Evolutionary conservation across 148 eudicot genomes (phyloP), one percentile per base, ranked within the genome.

Genomic region (Selenicereus undatus): DNA sequence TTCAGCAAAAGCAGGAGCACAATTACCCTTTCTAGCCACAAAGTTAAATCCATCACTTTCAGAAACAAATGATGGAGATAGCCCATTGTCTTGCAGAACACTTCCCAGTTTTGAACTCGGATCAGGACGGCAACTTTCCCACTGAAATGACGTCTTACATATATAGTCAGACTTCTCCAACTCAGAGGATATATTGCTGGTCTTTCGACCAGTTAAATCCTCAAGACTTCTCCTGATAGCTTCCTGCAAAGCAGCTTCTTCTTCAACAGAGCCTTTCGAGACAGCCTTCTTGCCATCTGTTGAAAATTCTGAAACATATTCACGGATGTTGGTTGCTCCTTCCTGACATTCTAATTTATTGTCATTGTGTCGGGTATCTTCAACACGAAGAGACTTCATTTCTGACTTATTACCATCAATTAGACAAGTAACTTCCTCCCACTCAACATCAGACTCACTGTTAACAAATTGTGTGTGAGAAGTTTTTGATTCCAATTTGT

Each of bases 161-260:
- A 42, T 75, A 64, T 60, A 73, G 16, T 73, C 77, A 50, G 72
- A 75, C 39, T 79, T 82, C 71, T 73, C 79, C 74, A 77, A 76
- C 78, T 84, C 84, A 79, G 29, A 42, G 54, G 85, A 86, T 51
- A 60, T 83, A 82, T 62, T 82, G 75, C 45, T 79, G 30, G 74
- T 76, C 36, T 75, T 80, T 45, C 76, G 76, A 77, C 64, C 87
- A 71, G 72, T 76, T 75, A 70, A 30, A 87, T 92, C 97, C 81
- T 79, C 86, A 51, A 93, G 90, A 88, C 98, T 96, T 85, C 90
- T 90, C 85, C 85, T 88, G 64, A 93, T 84, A 56, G 99, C 99
- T 85, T 96, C 98, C 83, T 89, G 94, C 43, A 91, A 84, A 81
- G 92, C 91, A 56, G 85, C 88, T 86, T 91, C 97, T 89, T 93